These are phyloP conservation scores for Brassica cretica DNA, from an alignment of 345 rosid species.

Conservation along the genomic window DNA sequence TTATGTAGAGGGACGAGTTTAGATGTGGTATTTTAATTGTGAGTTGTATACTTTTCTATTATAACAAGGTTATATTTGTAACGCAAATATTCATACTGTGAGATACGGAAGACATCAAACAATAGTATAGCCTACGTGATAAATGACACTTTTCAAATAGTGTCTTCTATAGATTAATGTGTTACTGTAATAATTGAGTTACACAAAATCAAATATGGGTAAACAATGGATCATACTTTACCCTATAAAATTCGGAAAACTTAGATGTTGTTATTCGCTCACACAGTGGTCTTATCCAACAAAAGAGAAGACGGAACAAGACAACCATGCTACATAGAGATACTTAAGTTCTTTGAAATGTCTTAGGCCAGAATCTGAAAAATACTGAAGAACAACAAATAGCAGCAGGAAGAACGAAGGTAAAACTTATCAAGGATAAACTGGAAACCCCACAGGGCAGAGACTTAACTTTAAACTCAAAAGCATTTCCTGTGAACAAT, in stretches of 20 bases:
- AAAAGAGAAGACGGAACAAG: neutral
- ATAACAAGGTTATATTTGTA: no score
- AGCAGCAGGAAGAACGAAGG: constrained; percentile 12
- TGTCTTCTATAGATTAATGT: no score
- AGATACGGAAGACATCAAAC: no score
- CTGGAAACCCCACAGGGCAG: neutral
- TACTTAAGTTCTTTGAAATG: neutral
- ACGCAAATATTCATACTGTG: neutral
- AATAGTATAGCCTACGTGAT: neutral
- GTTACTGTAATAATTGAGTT: no score
- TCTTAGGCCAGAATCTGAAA: constrained; percentile 25
- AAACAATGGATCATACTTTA: neutral
- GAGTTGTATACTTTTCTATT: neutral
- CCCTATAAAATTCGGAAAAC: neutral
- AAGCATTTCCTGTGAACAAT: constrained; percentile 92
- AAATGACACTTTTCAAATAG: no score
- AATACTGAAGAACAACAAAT: neutral
- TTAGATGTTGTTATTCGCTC: constrained; percentile 19
- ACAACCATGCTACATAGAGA: constrained; percentile 27
- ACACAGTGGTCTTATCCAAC: constrained; percentile 14
- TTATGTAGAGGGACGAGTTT: neutral
- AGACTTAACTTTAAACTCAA: constrained; percentile 46
- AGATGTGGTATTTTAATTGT: constrained; percentile 1
- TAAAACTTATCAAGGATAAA: constrained; percentile 15
- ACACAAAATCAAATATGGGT: neutral